Evolutionary conservation across 352 stramenopile genomes (phyloP).

Genomic region (Globisporangium irregulare): DNA sequence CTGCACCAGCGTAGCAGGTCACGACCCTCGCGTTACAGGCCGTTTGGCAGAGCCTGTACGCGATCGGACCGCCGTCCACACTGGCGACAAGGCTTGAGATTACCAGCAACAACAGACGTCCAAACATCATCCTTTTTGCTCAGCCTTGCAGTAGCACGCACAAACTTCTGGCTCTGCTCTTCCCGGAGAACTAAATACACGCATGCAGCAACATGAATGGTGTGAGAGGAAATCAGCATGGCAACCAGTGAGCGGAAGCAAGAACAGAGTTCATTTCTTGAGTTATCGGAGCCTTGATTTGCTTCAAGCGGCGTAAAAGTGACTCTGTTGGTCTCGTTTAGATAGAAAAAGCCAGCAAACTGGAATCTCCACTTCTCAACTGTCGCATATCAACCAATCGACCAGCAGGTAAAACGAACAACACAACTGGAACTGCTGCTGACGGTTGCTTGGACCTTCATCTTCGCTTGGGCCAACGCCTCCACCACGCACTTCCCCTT

Average conservation of each 20-base stretch:
- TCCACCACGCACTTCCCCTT: background rate
- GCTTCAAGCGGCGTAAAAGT: background rate
- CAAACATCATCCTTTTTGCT: background rate
- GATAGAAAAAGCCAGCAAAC: background rate
- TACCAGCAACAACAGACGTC: background rate
- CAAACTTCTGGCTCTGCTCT: background rate
- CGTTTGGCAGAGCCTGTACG: constrained; percentile 36
- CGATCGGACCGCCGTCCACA: constrained; percentile 19
- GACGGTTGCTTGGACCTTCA: background rate
- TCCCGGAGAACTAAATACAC: background rate
- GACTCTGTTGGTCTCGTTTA: background rate
- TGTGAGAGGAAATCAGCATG: background rate
- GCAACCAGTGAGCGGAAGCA: background rate
- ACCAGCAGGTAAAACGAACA: background rate
- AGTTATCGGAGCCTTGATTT: background rate
- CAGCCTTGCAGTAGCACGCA: background rate
- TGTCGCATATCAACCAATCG: background rate
- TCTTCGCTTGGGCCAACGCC: too few relatives aligned
- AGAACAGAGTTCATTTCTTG: background rate
- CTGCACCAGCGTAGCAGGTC: constrained; percentile 32
- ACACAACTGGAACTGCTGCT: background rate
- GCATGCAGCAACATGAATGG: background rate
- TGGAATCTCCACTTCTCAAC: background rate
- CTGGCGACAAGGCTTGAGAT: background rate
- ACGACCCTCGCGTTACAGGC: constrained; percentile 39